phyloP scores from a whole-genome alignment of 257 asterid genomes.

The Solanum dulcamara region DNA sequence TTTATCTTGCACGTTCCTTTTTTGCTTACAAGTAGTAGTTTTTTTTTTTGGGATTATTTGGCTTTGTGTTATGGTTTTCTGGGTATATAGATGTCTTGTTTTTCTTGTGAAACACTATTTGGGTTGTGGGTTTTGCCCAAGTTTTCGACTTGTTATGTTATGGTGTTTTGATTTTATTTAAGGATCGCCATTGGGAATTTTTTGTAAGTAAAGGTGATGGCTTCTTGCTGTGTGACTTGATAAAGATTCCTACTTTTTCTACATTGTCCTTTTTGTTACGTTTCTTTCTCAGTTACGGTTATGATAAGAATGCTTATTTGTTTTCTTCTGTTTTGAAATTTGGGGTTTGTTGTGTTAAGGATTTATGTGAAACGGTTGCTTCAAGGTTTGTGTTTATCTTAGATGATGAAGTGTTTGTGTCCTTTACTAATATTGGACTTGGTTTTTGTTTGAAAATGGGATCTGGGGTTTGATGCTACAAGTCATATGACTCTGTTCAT shows the following conservation, averaged over 20 bases:
- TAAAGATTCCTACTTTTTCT: slow-evolving; percentile 12
- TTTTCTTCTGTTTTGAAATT: slow-evolving; percentile 13
- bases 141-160: slow-evolving; percentile 7
- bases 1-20: slow-evolving; percentile 16
- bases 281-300: background rate
- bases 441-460: slow-evolving; percentile 2
- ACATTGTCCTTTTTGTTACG: background rate
- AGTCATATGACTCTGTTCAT: background rate
- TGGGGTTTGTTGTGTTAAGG: slow-evolving; percentile 4
- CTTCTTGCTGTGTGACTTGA: background rate
- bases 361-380: slow-evolving; percentile 3
- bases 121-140: slow-evolving; percentile 4
- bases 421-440: background rate
- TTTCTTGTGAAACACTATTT: slow-evolving; percentile 18
- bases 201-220: slow-evolving; percentile 3
- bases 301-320: background rate
- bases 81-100: slow-evolving; percentile 1
- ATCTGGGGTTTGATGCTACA: slow-evolving; percentile 21
- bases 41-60: background rate
- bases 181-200: slow-evolving; percentile 27
- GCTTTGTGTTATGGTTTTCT: slow-evolving; percentile 2
- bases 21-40: background rate
- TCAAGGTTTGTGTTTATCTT: background rate
- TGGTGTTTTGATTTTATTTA: slow-evolving; percentile 10
- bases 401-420: background rate